These are phyloP conservation scores for Rutstroemia sp. DNA, from an alignment of 2,329 filamentous ascomycete genomes.

Conservation along the genomic window DNA sequence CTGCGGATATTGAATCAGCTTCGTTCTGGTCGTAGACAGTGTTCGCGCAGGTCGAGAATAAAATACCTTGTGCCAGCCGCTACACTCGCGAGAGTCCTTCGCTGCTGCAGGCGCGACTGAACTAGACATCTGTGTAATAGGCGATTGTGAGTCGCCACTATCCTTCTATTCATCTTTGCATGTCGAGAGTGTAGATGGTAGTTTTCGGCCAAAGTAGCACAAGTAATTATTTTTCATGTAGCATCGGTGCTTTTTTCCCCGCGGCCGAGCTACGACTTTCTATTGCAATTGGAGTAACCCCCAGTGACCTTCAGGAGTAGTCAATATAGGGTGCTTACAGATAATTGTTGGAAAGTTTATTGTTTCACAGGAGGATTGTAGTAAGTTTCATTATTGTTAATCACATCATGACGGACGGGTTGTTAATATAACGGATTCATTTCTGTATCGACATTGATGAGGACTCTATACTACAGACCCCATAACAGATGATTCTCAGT, in stretches of 20 bases:
- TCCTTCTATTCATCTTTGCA: conserved; percentile 23
- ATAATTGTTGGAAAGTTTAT: too few relatives aligned
- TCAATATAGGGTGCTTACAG: not conserved
- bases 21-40: not conserved
- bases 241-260: conserved; percentile 1
- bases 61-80: conserved; percentile 6
- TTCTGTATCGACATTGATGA: conserved; percentile 2
- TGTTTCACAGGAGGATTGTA: too few relatives aligned
- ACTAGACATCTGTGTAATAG: not conserved
- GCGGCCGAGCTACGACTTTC: not conserved
- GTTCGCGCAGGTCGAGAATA: not conserved
- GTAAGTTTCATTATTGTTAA: not conserved
- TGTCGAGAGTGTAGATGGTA: conserved; percentile 7
- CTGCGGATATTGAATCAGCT: conserved; percentile 10
- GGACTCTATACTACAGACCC: not conserved
- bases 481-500: not conserved
- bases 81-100: conserved; percentile 6
- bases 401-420: not conserved
- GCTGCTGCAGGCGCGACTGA: conserved; percentile 3
- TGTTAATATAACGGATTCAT: conserved; percentile 8
- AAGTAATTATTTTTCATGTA: not conserved
- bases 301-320: too few relatives aligned
- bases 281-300: not conserved
- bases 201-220: too few relatives aligned
- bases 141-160: conserved; percentile 9